Percentiles rank a stretch among this genome's conserved stretches.
phyloP scores from a whole-genome alignment of 2,329 filamentous ascomycete species.

The Hypoxylon sp. region DNA sequence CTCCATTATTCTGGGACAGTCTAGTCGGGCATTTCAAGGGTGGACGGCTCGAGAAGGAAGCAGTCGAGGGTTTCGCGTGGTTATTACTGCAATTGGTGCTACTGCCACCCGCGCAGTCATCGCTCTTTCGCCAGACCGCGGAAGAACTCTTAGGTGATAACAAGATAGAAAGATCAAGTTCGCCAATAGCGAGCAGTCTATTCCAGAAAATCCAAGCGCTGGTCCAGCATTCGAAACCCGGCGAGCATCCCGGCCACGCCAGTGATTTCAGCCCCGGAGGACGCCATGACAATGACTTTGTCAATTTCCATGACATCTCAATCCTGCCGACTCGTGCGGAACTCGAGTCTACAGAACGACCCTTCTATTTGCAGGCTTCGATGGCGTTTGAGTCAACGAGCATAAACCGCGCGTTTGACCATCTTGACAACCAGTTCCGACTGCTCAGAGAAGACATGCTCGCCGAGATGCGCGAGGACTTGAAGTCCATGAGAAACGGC shows the following conservation, averaged over 20 bases:
- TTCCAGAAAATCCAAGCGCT: slow-evolving; percentile 29
- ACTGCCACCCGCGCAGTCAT: slow-evolving; percentile 43
- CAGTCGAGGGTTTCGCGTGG: slow-evolving; percentile 51
- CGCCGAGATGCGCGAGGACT: slow-evolving; percentile 68
- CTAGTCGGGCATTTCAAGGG: slow-evolving; percentile 42
- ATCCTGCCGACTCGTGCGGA: slow-evolving; percentile 75
- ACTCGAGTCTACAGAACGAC: slow-evolving; percentile 59
- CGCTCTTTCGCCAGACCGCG: slow-evolving; percentile 41
- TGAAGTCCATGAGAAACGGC: slow-evolving; percentile 57
- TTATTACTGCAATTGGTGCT: slow-evolving; percentile 54
- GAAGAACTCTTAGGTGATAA: slow-evolving; percentile 42
- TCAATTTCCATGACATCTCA: slow-evolving; percentile 66
- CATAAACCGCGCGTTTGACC: slow-evolving; percentile 53
- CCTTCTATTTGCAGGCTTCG: slow-evolving; percentile 64
- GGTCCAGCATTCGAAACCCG: slow-evolving; percentile 16
- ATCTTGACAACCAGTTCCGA: slow-evolving; percentile 77
- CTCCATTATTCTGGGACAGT: slow-evolving; percentile 59
- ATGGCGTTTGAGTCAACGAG: slow-evolving; percentile 54
- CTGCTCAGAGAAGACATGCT: slow-evolving; percentile 77
- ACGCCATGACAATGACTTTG: slow-evolving; percentile 77
- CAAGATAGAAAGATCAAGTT: slow-evolving; percentile 5
- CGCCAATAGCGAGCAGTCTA: slow-evolving; percentile 5
- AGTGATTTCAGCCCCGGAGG: slow-evolving; percentile 61
- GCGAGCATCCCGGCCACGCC: slow-evolving; percentile 1
- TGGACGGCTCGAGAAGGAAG: slow-evolving; percentile 41